Evolutionary conservation across 306 rosid species (phyloP), one percentile per base, ranked within the genome.

Genomic region (Pachyrhizus erosus): DNA sequence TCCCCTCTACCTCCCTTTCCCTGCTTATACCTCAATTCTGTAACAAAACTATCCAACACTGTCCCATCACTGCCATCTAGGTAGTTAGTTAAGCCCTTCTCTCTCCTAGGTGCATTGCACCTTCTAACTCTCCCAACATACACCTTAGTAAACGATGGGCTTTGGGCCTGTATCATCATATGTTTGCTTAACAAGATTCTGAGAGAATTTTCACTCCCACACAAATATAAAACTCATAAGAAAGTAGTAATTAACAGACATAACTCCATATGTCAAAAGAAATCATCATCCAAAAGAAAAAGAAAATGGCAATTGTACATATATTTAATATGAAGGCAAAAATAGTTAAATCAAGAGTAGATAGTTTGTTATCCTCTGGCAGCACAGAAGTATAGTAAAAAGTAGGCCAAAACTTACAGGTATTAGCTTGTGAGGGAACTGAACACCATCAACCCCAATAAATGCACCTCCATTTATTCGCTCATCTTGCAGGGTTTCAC

Each of bases 401-500:
- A n/a, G 29, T 67, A 73, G 65, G 21, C 33, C 17, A 43, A 24
- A 80, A 71, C 97, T 74, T 82, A 96, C 99, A 67, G 99, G 99
- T 80, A 96, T 93, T 83, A 96, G 91, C 89, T 96, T 96, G 84
- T 88, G 92, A 70, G 99, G 94, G 73, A 96, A 89, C 80, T 93
- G 98, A 82, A 83, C 89, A 60, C 97, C 97, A 87, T 93, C 98
- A 9, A 87, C 75, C 77, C 93, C 89, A 78, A 96, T 86, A 88
- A 96, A 96, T 88, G 97, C 92, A 29, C 98, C 94, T 80, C 99
- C 99, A 83, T 92, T 91, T 83, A 64, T 84, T 83, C 96, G 90
- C 81, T 96, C 99, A 49, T 96, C 98, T 78, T 87, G 97, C 65
- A 96, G 86, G 82, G 97, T 92, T 91, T 96, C 98, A 72, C 99